Conservation (phyloP, 2,329 filamentous ascomycete genomes). For the Diplodia mutila region DNA sequence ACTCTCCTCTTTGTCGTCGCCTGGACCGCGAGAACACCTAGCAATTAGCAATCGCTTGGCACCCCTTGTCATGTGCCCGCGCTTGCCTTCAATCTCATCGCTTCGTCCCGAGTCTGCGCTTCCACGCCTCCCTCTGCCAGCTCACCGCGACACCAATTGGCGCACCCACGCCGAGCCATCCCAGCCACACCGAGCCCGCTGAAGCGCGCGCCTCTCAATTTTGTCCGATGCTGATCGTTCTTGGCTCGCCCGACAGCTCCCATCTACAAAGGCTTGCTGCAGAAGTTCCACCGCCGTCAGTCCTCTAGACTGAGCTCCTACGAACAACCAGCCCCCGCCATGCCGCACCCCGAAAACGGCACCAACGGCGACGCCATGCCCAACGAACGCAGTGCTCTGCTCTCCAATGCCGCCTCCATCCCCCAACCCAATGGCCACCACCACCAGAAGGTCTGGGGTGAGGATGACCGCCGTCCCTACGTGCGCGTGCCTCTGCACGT, state of each 20-base stretch:
- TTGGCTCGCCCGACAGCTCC: not conserved
- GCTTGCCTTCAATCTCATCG: slow-evolving; percentile 15
- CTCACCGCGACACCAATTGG: not conserved
- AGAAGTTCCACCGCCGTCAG: slow-evolving; percentile 24
- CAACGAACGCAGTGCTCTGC: slow-evolving; percentile 14
- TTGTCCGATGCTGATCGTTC: slow-evolving; percentile 19
- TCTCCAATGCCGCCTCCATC: not conserved
- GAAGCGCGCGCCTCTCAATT: slow-evolving; percentile 1
- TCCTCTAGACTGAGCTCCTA: slow-evolving; percentile 6
- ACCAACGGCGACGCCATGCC: slow-evolving; percentile 3
- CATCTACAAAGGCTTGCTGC: slow-evolving; percentile 22
- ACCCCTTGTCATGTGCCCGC: slow-evolving; percentile 7
- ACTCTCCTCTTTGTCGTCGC: slow-evolving; percentile 10
- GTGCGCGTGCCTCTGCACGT: slow-evolving; percentile 38
- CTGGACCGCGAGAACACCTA: slow-evolving; percentile 8
- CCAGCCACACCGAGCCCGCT: slow-evolving; percentile 12
- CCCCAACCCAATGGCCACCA: not conserved
- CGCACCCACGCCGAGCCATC: not conserved
- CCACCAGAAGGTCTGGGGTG: slow-evolving; percentile 15
- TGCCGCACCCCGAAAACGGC: slow-evolving; percentile 21
- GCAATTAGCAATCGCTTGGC: slow-evolving; percentile 22
- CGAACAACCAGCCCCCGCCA: not conserved
- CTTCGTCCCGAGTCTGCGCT: slow-evolving; percentile 1
- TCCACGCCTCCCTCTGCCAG: slow-evolving; percentile 2
- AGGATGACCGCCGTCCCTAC: slow-evolving; percentile 28